These are phyloP conservation scores for Colletotrichum tanaceti DNA, from an alignment of 2,329 filamentous ascomycete genomes.

Conservation along the genomic window DNA sequence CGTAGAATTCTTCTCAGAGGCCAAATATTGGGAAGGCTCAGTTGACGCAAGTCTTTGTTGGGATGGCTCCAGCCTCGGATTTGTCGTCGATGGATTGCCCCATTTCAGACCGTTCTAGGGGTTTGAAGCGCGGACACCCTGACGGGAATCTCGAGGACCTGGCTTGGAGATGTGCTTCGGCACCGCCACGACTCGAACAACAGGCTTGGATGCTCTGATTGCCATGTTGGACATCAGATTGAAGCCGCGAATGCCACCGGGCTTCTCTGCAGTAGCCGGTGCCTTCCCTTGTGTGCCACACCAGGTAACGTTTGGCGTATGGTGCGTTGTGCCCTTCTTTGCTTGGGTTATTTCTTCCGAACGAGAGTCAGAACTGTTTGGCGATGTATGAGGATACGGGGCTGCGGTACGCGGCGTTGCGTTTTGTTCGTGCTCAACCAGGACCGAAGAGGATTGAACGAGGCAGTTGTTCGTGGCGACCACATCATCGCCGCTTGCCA, in stretches of 20 bases:
- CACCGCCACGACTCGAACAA: constrained; percentile 13
- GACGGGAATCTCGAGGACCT: neutral
- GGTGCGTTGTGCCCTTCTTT: neutral
- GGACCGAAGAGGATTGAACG: neutral
- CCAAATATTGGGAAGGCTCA: neutral
- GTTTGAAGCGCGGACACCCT: constrained; percentile 20
- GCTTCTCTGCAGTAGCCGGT: neutral
- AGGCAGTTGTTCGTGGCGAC: too few relatives aligned
- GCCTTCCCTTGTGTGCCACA: too few relatives aligned
- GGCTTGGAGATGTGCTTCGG: neutral
- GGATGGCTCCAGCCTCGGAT: neutral
- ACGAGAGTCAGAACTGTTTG: neutral
- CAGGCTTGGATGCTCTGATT: constrained; percentile 18
- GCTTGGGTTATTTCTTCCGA: neutral
- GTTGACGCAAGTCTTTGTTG: neutral
- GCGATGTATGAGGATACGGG: neutral
- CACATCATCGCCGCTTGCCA: neutral
- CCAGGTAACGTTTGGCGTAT: neutral
- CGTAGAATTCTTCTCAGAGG: neutral
- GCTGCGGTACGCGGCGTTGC: neutral
- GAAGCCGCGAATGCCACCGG: neutral
- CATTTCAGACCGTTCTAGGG: constrained; percentile 26
- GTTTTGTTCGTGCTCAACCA: neutral
- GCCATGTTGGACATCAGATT: constrained; percentile 17
- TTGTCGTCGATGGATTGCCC: constrained; percentile 6